Percentiles rank a stretch among this genome's conserved stretches.
phyloP scores from a whole-genome alignment of 2,329 filamentous ascomycete genomes.

The Nemania abortiva region DNA sequence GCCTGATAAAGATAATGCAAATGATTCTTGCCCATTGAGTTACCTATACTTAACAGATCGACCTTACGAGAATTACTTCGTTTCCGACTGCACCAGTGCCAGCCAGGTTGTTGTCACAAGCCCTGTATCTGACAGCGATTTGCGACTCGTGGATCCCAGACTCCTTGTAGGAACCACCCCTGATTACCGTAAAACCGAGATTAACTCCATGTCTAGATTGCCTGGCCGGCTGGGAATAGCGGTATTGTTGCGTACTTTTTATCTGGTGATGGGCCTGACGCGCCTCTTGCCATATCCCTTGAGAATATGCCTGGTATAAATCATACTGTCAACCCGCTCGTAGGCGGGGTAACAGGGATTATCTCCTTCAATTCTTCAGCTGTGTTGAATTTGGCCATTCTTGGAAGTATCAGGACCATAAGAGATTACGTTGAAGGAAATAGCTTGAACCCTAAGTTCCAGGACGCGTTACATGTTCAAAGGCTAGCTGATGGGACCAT shows the following conservation, averaged over 20 bases:
- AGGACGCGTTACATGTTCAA: constrained; percentile 63
- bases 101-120: constrained; percentile 72
- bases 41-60: constrained; percentile 62
- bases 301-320: constrained; percentile 61
- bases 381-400: constrained; percentile 65
- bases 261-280: constrained; percentile 65
- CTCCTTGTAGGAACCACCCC: constrained; percentile 55
- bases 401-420: constrained; percentile 73
- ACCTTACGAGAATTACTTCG: constrained; percentile 74
- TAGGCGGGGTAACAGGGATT: constrained; percentile 65
- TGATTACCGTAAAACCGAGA: neutral
- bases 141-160: constrained; percentile 68
- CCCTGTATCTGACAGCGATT: constrained; percentile 64
- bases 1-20: constrained; percentile 13
- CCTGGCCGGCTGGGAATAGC: constrained; percentile 75
- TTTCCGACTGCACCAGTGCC: constrained; percentile 71
- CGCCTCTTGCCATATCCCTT: constrained; percentile 64
- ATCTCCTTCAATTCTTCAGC: constrained; percentile 70
- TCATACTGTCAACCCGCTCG: constrained; percentile 60
- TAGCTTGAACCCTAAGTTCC: constrained; percentile 64
- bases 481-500: constrained; percentile 57
- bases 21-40: constrained; percentile 34
- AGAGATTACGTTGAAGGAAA: constrained; percentile 72
- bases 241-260: constrained; percentile 69
- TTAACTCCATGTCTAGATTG: constrained; percentile 48